Conservation (phyloP, 139 green algal species). For the Chlamydomonas sp. region DNA sequence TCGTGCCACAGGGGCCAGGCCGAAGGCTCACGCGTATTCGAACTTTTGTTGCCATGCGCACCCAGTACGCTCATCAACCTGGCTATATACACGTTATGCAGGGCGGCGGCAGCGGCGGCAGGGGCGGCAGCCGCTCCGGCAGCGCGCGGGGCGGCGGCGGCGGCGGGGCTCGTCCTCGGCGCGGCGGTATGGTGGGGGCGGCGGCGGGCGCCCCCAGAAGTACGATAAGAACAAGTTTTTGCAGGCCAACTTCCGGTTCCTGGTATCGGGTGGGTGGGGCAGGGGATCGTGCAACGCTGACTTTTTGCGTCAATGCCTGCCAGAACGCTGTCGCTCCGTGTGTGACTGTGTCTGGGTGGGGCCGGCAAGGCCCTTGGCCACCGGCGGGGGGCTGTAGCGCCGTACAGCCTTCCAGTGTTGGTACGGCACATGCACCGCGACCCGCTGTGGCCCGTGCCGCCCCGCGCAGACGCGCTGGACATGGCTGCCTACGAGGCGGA, state of each 20-base stretch:
- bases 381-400: no score
- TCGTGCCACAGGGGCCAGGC: no score
- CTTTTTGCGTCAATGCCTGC: no score
- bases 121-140: background rate
- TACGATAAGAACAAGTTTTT: slow-evolving; percentile 84
- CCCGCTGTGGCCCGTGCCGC: background rate
- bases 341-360: no score
- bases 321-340: no score
- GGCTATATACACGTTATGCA: background rate
- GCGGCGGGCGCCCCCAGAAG: slow-evolving; percentile 40
- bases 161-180: background rate
- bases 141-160: background rate
- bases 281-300: no score
- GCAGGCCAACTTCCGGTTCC: slow-evolving; percentile 88
- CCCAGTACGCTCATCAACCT: no score
- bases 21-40: no score
- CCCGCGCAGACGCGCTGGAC: slow-evolving; percentile 66
- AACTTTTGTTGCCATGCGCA: no score
- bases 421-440: background rate
- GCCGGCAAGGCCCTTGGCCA: background rate
- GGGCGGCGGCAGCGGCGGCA: slow-evolving; percentile 25
- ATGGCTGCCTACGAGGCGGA: slow-evolving; percentile 61
- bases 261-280: slow-evolving; percentile 68
- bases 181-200: background rate
- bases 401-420: no score